Evolutionary conservation across 768 basidiomycete genomes (phyloP), one percentile per base, ranked within the genome.

Genomic region (Pluteus cervinus): DNA sequence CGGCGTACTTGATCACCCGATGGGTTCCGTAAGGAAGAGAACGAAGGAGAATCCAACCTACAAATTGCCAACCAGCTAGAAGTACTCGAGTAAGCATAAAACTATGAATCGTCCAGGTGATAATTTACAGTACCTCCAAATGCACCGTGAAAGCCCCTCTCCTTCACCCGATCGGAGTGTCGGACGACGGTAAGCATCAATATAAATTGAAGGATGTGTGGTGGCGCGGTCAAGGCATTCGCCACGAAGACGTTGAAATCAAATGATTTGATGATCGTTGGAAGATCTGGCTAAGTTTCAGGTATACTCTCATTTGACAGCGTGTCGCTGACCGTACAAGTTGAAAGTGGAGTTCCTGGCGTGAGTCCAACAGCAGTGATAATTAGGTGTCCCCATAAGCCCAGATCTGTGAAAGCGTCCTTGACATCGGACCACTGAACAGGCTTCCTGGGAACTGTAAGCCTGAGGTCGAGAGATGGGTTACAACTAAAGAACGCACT

Each of bases 191-290:
- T 34, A 28, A 64, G 45, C 53, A 57, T 60, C 15, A 55, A 43
- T 15, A 62, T 55, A 24, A 54, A 57, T 51, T 62, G 60, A 0
- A 64, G 45, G 32, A 64, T 37, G 37, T 64, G 60, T 5, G 62
- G 62, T 9, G 62, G 62, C 1, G 62, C 62, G 0, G 62, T 64
- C 14, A 65, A 41, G 0, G 63, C 63, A 33, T 65, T 65, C 4
- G 63, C 58, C 14, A 53, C 52, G 32, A 58, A 60, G 7, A 62
- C 57, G 43, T 53, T 54, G 46, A 65, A 65, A 36, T 61, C 36
- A 46, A 65, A 63, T 0, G 57, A 55, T 36, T 63, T 63, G 43
- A 65, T 63, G 32, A 65, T 56, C 5, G 61, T 60, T 10, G 62
- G 63, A 15, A 65, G 52, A 40, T 65, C 63, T 65, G 32, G 7